Evolutionary conservation across 495 filamentous ascomycete species (phyloP).

Genomic region (Parathielavia hyrcaniae): DNA sequence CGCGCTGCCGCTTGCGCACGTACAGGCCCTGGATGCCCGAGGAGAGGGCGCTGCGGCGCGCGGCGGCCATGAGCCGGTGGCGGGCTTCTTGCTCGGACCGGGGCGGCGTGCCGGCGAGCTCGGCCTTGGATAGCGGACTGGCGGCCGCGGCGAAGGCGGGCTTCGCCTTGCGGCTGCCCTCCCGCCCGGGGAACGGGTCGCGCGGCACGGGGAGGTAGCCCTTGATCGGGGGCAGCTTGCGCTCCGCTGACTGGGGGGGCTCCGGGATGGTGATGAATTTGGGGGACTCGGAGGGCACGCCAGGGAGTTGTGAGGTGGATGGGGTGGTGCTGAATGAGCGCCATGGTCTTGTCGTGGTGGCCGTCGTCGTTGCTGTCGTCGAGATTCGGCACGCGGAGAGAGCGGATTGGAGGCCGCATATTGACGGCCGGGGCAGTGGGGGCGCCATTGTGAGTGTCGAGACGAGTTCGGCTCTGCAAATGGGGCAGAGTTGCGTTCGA

Average conservation of each 20-base stretch:
- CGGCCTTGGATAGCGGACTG: constrained; percentile 27
- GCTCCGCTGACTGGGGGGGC: constrained; percentile 39
- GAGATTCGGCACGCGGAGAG: constrained; percentile 53
- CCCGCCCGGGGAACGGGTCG: constrained; percentile 36
- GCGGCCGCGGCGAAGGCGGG: constrained; percentile 28
- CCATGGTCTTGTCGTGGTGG: constrained; percentile 38
- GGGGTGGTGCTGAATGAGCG: constrained; percentile 16
- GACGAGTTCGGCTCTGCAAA: constrained; percentile 2
- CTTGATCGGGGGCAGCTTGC: constrained; percentile 31
- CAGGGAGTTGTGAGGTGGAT: constrained; percentile 5
- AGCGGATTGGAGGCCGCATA: constrained; percentile 24
- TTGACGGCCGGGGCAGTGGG: constrained; percentile 17
- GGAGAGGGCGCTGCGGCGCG: constrained; percentile 35
- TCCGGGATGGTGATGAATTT: constrained; percentile 42
- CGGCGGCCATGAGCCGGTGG: constrained; percentile 33
- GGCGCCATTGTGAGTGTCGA: constrained; percentile 10
- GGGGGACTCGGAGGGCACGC: constrained; percentile 43
- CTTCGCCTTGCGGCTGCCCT: constrained; percentile 30
- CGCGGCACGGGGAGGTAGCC: constrained; percentile 45
- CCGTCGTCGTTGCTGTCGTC: constrained; percentile 60
- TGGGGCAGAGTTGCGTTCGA: constrained; percentile 9
- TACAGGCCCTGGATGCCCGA: constrained; percentile 37
- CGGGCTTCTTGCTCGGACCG: constrained; percentile 30
- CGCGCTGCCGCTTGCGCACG: constrained; percentile 31
- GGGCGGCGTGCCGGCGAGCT: constrained; percentile 23